Evolutionary conservation across 2,329 filamentous ascomycete genomes (phyloP), one percentile per base, ranked within the genome.

Genomic region (Aspergillus fructus): DNA sequence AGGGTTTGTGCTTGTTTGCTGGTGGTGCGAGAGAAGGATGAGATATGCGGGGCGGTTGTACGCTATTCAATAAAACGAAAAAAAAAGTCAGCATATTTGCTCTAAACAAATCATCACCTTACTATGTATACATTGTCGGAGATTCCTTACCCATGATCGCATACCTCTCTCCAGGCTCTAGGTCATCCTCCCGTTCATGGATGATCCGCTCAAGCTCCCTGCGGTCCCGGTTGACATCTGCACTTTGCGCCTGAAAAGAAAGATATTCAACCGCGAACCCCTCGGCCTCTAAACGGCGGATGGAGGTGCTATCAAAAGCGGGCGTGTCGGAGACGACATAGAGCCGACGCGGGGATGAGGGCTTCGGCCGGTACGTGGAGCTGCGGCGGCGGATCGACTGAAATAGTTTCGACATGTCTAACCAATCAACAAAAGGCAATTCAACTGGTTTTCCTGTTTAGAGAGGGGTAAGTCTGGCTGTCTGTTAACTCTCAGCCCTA

Each of bases 251-350:
- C 4, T 49, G 50, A 43, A 82, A 80, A 2, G 81, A 78, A 1
- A 87, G 65, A 65, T 86, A 86, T 33, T 75, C 74, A 30, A 85
- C 79, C 6, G 78, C 69, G 66, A 86, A 87, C 3, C 84, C 85
- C 69, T 87, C 85, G 3, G 81, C 78, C 34, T 75, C 71, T 76
- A 84, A 86, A 47, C 81, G 78, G 39, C 78, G 73, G 42, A 82
- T 69, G 2, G 79, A 79, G 33, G 78, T 74, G 15, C 77, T 66
- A 66, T 86, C 83, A 62, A 86, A 86, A 33, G 68, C 55, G n/a
- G 60, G 58, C 2, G 67, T 64, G 52, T 71, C 64, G 15, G 71
- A 71, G 43, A 67, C 68, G 54, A 72, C 45, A 24, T 68, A 62
- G 17, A 78, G 68, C 23, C 64, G 64, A 27, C 67, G 66, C 0